These are phyloP conservation scores for Coemansia sp. DNA, from an alignment of 192 early-diverging fungal genomes.

Conservation along the genomic window DNA sequence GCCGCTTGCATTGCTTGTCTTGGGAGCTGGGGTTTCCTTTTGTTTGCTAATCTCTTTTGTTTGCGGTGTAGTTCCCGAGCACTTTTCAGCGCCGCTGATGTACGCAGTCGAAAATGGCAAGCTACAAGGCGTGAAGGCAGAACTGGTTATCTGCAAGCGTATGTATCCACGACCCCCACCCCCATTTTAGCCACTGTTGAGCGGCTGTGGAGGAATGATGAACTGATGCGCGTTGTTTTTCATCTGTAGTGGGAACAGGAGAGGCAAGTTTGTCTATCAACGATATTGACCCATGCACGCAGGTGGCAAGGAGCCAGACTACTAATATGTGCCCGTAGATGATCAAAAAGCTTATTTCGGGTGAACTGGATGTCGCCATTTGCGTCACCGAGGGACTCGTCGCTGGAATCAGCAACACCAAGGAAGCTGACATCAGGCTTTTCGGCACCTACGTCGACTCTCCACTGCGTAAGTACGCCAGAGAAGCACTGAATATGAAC, in stretches of 20 bases:
- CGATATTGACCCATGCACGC: not conserved
- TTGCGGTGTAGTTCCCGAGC: slow-evolving; percentile 60
- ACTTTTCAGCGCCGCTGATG: slow-evolving; percentile 72
- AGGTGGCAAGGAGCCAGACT: not conserved
- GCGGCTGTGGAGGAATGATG: too few relatives aligned
- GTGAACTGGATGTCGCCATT: slow-evolving; percentile 76
- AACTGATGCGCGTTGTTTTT: not conserved
- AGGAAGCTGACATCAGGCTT: slow-evolving; percentile 56
- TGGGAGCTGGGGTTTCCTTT: not conserved
- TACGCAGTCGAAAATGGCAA: slow-evolving; percentile 60
- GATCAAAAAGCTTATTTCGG: slow-evolving; percentile 66
- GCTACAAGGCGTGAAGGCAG: slow-evolving; percentile 58
- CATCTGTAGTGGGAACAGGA: slow-evolving; percentile 54
- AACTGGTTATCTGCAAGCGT: slow-evolving; percentile 57
- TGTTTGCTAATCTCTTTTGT: not conserved
- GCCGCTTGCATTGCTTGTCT: not conserved
- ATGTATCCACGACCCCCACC: slow-evolving; percentile 21
- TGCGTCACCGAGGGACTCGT: slow-evolving; percentile 82
- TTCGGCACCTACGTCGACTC: slow-evolving; percentile 77
- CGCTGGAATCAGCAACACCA: slow-evolving; percentile 58
- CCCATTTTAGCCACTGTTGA: too few relatives aligned
- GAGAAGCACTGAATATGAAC: not conserved
- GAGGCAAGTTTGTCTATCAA: slow-evolving; percentile 32
- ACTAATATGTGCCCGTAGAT: slow-evolving; percentile 41
- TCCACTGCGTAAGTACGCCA: slow-evolving; percentile 60